Conservation (phyloP, 495 filamentous ascomycete genomes). For the Penicillium pancosmium region DNA sequence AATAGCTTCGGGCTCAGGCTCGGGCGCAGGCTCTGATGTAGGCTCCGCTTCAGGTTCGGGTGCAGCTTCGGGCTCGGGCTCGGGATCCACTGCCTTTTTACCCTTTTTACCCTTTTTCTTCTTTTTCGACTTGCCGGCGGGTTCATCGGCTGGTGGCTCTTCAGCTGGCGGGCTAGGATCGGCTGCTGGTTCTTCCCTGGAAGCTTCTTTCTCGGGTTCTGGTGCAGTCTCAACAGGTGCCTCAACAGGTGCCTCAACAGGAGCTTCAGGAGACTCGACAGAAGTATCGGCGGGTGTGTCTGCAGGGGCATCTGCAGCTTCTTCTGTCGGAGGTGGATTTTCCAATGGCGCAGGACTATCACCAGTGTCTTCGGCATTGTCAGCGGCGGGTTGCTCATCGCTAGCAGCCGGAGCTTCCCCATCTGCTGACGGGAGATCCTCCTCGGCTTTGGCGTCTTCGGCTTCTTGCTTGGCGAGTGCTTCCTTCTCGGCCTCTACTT, state of each 20-base stretch:
- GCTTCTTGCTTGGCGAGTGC: constrained; percentile 27
- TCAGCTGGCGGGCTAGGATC: constrained; percentile 8
- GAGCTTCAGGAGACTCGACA: constrained; percentile 9
- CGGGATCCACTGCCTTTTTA: background rate
- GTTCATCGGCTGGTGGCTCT: constrained; percentile 10
- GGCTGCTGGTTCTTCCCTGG: constrained; percentile 3
- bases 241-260: background rate
- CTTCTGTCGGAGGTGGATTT: background rate
- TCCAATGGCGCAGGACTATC: too few species aligned
- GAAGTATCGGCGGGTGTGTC: constrained; percentile 4
- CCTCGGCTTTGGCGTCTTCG: constrained; percentile 27
- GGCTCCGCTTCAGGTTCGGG: constrained; percentile 1
- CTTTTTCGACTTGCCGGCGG: background rate
- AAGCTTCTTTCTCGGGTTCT: background rate
- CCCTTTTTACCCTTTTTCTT: background rate
- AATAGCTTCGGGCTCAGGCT: background rate
- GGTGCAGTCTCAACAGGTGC: background rate
- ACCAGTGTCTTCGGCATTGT: too few species aligned
- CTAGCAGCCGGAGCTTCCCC: constrained; percentile 10
- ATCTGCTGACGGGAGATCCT: constrained; percentile 14
- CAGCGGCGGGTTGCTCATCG: constrained; percentile 12
- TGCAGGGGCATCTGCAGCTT: constrained; percentile 13
- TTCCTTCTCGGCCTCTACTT: constrained; percentile 37
- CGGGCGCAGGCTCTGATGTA: background rate
- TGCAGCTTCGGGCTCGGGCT: constrained; percentile 14